Conservation (phyloP, 441 rosid species). For the Eutrema salsugineum region DNA sequence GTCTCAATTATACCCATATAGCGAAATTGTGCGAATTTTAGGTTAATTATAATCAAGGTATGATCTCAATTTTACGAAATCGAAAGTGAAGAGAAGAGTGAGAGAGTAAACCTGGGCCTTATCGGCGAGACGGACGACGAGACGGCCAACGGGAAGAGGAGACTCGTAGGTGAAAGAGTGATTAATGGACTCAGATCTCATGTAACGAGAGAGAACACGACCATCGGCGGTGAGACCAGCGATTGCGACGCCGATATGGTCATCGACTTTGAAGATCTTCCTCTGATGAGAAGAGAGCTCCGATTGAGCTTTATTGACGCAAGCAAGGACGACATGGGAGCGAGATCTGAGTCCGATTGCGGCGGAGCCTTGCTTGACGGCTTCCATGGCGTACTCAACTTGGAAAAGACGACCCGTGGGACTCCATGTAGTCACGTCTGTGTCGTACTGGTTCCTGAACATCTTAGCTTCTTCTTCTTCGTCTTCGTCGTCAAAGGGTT, state of each 20-base stretch:
- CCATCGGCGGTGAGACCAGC: conserved; percentile 98
- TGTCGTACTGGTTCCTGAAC: conserved; percentile 91
- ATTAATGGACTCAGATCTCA: conserved; percentile 92
- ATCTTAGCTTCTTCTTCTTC: conserved; percentile 31
- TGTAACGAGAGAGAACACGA: conserved; percentile 88
- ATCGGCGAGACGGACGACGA: conserved; percentile 94
- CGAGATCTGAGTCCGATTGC: conserved; percentile 96
- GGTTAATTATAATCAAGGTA: conserved; percentile 33
- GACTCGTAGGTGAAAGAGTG: conserved; percentile 84
- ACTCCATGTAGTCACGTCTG: conserved; percentile 90
- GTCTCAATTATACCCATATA: conserved; percentile 52
- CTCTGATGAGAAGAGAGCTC: conserved; percentile 95
- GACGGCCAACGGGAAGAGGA: conserved; percentile 92
- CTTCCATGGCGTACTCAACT: conserved; percentile 99
- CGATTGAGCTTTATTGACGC: conserved; percentile 85
- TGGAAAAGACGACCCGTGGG: conserved; percentile 66
- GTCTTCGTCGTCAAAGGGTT: conserved; percentile 4
- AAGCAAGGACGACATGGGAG: conserved; percentile 81
- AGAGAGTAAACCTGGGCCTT: conserved; percentile 72
- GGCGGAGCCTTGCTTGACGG: conserved; percentile 97
- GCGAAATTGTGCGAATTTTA: conserved; percentile 47
- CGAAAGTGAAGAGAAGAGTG: neutral
- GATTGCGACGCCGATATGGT: conserved; percentile 94
- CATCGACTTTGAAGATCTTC: conserved; percentile 97
- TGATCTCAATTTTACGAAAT: neutral